phyloP scores from a whole-genome alignment of 2,329 filamentous ascomycete genomes.

The Trichoderma oligosporum region DNA sequence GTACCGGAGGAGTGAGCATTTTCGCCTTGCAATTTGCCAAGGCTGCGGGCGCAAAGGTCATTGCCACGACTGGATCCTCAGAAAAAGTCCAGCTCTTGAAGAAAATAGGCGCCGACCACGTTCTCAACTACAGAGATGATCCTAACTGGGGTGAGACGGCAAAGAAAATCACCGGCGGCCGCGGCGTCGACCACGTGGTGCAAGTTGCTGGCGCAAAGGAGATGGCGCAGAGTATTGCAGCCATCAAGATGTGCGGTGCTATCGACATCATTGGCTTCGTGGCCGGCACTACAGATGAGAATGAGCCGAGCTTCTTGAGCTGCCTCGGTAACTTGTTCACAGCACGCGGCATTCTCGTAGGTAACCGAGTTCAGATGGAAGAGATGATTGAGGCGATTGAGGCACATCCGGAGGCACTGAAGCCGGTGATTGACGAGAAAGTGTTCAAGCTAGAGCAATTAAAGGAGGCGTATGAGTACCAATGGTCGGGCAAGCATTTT shows the following conservation, averaged over 20 bases:
- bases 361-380: constrained; percentile 46
- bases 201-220: constrained; percentile 46
- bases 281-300: constrained; percentile 25
- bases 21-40: constrained; percentile 60
- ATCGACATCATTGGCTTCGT: constrained; percentile 42
- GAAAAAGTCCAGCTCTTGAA: constrained; percentile 43
- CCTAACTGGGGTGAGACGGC: constrained; percentile 45
- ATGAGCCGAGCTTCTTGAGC: constrained; percentile 34
- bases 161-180: constrained; percentile 41
- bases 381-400: constrained; percentile 51
- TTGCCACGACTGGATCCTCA: constrained; percentile 46
- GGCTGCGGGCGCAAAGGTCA: constrained; percentile 46
- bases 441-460: constrained; percentile 44
- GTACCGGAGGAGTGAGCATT: constrained; percentile 66
- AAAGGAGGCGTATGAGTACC: constrained; percentile 43
- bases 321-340: constrained; percentile 36
- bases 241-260: constrained; percentile 44
- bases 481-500: constrained; percentile 37
- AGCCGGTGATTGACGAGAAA: constrained; percentile 42
- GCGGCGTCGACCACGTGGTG: constrained; percentile 46
- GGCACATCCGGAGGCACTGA: constrained; percentile 40
- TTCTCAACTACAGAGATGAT: constrained; percentile 48
- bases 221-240: constrained; percentile 43
- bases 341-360: constrained; percentile 45
- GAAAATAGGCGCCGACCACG: constrained; percentile 47